These are phyloP conservation scores for Perkinsus olseni DNA, from an alignment of 169 alveolate genomes.

Conservation along the genomic window DNA sequence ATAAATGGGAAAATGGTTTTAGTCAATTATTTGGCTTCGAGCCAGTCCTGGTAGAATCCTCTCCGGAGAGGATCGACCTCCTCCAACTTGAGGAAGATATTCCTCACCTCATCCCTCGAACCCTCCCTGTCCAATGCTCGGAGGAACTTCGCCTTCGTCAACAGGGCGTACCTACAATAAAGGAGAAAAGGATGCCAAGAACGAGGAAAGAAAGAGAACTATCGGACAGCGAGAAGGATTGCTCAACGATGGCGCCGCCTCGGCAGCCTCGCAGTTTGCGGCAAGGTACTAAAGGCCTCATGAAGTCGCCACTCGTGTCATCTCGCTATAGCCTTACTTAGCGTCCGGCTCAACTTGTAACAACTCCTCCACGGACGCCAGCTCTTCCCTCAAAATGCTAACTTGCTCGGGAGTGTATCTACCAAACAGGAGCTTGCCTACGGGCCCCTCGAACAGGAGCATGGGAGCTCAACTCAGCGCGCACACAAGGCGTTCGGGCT, in stretches of 20 bases:
- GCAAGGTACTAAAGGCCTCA: no score
- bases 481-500: no score
- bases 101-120: not conserved
- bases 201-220: no score
- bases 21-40: not conserved
- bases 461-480: no score
- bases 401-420: not conserved
- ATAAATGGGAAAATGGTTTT: not conserved
- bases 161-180: not conserved
- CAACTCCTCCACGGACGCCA: not conserved
- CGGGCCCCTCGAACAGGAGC: no score
- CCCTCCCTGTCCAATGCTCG: not conserved
- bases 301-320: no score
- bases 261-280: no score
- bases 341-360: not conserved
- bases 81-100: not conserved
- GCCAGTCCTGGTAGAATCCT: not conserved
- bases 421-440: no score
- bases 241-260: no score
- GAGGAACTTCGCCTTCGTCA: not conserved
- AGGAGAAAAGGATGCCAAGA: not conserved
- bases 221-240: no score
- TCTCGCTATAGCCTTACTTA: not conserved
- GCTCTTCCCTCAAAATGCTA: not conserved
- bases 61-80: not conserved